Base-by-base conservation (phyloP, 768 basidiomycete species). In the Boletus fagicola region DNA sequence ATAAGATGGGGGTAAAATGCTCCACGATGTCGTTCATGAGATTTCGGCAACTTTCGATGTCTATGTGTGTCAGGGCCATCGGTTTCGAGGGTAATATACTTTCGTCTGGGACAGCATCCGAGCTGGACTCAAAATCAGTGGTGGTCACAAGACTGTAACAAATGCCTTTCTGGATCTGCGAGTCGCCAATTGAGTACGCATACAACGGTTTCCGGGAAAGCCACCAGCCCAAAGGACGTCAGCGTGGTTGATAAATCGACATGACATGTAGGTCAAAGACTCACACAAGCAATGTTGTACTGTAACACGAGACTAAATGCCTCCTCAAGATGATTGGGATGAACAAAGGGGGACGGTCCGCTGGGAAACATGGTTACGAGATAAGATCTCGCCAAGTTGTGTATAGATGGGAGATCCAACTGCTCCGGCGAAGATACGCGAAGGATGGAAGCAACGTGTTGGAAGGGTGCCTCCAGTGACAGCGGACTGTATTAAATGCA, bases 1-100 rank as follows among this genome's bases (percentile, higher is more conserved):
- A 91, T 0, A 91, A 72, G 36, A 84, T 75, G 2, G 89, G 87
- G 0, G 87, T 86, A 66, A 90, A 90, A 67, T 87, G 78, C 5
- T 77, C 78, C 56, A 91, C 83, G 57, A 91, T 67, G 28, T 67
- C 68, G 7, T 74, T 72, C 78, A 86, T 80, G 35, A 87, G 75
- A n/a, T 64, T 64, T 60, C 70, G 73, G 62, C 82, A 84, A 38
- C 75, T 75, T 50, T 75, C 70, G 15, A 74, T 56, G 51, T 70
- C 70, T 31, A 63, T 77, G 64, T 53, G 63, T 46, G 70, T 46
- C 73, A 76, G 45, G 72, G 65, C 11, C 2, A 47, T 54, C 46
- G 33, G 39, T 26, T 16, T 42, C 3, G 53, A 38, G 10, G 24
- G 3, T 28, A 33, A 18, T 33, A 62, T 16, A 22, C 42, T 15